Conservation (phyloP, 306 rosid genomes). For the Crataegus laevigata region DNA sequence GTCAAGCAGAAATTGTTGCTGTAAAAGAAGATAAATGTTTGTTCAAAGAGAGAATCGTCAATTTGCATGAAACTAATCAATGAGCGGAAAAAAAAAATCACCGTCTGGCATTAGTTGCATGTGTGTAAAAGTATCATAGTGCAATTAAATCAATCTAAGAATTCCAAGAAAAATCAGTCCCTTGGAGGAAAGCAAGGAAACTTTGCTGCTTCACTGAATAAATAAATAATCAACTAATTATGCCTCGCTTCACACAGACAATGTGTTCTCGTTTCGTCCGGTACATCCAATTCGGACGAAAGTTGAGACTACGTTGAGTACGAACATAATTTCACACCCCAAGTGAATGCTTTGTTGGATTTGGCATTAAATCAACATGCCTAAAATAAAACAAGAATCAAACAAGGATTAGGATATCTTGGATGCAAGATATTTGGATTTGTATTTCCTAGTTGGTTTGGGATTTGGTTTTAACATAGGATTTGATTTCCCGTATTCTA, state of each 20-base stretch:
- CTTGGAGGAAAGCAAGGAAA: neutral
- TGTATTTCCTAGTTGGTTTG: too few relatives aligned
- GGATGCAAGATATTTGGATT: too few relatives aligned
- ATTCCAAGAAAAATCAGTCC: neutral
- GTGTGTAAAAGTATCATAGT: neutral
- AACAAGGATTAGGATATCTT: too few relatives aligned
- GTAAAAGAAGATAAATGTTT: neutral
- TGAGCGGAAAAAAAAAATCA: neutral
- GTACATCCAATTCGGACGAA: neutral
- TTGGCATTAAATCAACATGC: too few relatives aligned
- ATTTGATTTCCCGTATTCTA: too few relatives aligned
- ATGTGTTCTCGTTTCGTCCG: neutral
- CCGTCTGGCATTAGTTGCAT: neutral
- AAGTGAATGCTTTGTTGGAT: neutral
- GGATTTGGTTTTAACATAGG: too few relatives aligned
- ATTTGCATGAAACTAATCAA: neutral
- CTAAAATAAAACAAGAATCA: too few relatives aligned
- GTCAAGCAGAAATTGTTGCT: neutral
- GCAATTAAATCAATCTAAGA: neutral
- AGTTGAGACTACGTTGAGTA: neutral
- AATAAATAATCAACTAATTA: neutral
- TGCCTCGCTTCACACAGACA: neutral
- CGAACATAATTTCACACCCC: neutral
- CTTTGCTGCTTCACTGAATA: neutral
- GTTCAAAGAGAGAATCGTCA: neutral